Evolutionary conservation across 352 stramenopile genomes (phyloP).

Genomic region (Globisporangium yorkense): DNA sequence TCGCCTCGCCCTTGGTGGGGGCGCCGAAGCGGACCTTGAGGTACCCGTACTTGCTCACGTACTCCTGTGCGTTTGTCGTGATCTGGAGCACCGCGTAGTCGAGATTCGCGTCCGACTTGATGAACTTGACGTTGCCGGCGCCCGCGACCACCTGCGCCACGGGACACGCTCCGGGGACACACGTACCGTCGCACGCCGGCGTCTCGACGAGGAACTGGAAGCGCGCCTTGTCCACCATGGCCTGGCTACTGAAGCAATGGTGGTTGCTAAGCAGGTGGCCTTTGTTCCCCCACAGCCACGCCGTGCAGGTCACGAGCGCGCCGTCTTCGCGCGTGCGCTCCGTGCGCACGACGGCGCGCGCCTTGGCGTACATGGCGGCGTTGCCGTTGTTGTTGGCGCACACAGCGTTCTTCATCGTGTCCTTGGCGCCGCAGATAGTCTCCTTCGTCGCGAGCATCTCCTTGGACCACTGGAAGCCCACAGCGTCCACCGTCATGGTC

Average conservation of each 20-base stretch:
- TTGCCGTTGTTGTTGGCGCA: conserved; percentile 25
- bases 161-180: conserved; percentile 14
- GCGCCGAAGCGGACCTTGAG: conserved; percentile 49
- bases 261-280: too few species aligned
- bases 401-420: conserved; percentile 58
- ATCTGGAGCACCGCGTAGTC: conserved; percentile 60
- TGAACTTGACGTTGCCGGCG: conserved; percentile 42
- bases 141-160: conserved; percentile 31
- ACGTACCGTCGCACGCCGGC: conserved; percentile 21
- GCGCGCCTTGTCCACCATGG: conserved; percentile 29
- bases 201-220: conserved; percentile 19
- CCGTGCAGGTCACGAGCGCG: conserved; percentile 38
- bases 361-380: conserved; percentile 28
- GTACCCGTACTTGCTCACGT: conserved; percentile 50
- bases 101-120: conserved; percentile 41
- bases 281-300: too few species aligned
- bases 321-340: conserved; percentile 40
- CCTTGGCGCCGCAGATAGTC: conserved; percentile 37
- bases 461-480: conserved; percentile 37
- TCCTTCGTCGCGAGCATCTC: conserved; percentile 28
- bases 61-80: conserved; percentile 23
- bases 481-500: conserved; percentile 20
- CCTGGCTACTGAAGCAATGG: conserved; percentile 26
- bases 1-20: conserved; percentile 36
- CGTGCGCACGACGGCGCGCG: conserved; percentile 41